Conservation (phyloP, 352 stramenopile genomes). For the Elongisporangium undulatum region DNA sequence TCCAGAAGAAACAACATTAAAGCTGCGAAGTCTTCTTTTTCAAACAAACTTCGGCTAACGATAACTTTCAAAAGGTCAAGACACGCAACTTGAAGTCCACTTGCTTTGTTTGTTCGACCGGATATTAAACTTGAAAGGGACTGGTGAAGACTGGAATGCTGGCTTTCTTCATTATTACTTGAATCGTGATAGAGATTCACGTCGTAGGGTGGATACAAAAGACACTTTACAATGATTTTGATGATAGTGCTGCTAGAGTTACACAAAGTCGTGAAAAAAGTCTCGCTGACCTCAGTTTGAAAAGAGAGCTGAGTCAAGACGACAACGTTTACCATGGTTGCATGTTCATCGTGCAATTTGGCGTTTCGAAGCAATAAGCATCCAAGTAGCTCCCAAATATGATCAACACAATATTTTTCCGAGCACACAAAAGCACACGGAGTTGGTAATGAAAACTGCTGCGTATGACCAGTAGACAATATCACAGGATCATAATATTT, state of each 20-base stretch:
- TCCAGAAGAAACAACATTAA: slow-evolving; percentile 63
- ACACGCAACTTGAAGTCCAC: slow-evolving; percentile 21
- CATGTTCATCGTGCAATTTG: slow-evolving; percentile 9
- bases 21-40: slow-evolving; percentile 55
- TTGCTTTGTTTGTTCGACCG: slow-evolving; percentile 1
- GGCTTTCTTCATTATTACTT: neutral
- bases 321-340: slow-evolving; percentile 27
- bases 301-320: slow-evolving; percentile 48
- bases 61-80: slow-evolving; percentile 38
- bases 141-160: slow-evolving; percentile 7
- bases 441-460: slow-evolving; percentile 29
- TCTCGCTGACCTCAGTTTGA: slow-evolving; percentile 34
- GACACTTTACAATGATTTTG: slow-evolving; percentile 32
- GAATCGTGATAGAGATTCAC: neutral
- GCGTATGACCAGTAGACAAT: slow-evolving; percentile 3
- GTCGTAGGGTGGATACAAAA: slow-evolving; percentile 8
- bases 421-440: slow-evolving; percentile 12
- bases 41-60: slow-evolving; percentile 33
- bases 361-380: slow-evolving; percentile 49
- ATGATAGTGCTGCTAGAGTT: slow-evolving; percentile 45
- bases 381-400: slow-evolving; percentile 67
- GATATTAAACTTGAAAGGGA: slow-evolving; percentile 14
- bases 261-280: slow-evolving; percentile 52
- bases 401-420: slow-evolving; percentile 26
- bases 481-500: slow-evolving; percentile 42